Conservation (phyloP, 2,329 filamentous ascomycete species). For the Pyrenochaeta sp. region DNA sequence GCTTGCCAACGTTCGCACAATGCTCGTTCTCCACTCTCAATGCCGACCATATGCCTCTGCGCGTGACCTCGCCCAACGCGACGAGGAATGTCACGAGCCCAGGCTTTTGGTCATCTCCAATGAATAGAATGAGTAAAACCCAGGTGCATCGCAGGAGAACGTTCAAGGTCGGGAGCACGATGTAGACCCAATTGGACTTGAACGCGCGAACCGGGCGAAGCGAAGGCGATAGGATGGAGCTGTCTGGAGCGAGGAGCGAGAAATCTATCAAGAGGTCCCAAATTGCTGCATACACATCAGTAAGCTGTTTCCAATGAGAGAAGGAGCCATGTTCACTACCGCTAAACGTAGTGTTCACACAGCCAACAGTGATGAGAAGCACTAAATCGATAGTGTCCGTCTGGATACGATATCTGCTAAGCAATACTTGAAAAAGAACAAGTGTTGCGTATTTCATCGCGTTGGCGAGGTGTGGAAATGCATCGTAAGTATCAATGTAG, state of each 20-base stretch:
- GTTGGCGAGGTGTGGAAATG: constrained; percentile 89
- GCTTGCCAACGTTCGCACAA: constrained; percentile 54
- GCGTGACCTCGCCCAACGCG: constrained; percentile 75
- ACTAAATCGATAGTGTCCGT: constrained; percentile 78
- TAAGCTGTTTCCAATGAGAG: too few species aligned
- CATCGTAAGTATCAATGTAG: constrained; percentile 81
- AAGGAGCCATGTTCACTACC: too few species aligned
- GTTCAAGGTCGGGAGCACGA: constrained; percentile 79
- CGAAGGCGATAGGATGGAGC: too few species aligned
- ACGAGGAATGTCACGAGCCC: constrained; percentile 80
- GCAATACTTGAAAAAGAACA: constrained; percentile 59
- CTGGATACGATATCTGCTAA: constrained; percentile 1
- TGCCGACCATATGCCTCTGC: constrained; percentile 85
- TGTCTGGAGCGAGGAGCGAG: too few species aligned
- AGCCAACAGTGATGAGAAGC: constrained; percentile 80
- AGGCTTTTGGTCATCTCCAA: constrained; percentile 78
- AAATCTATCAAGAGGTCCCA: not conserved
- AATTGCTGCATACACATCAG: constrained; percentile 66
- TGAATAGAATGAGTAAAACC: constrained; percentile 90
- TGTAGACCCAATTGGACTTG: constrained; percentile 74
- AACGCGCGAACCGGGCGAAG: not conserved
- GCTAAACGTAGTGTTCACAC: too few species aligned
- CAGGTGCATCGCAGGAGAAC: constrained; percentile 86
- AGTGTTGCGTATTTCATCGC: constrained; percentile 86
- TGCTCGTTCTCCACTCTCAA: constrained; percentile 96